Conservation (phyloP, 345 rosid genomes). For the Aurinia saxatilis region DNA sequence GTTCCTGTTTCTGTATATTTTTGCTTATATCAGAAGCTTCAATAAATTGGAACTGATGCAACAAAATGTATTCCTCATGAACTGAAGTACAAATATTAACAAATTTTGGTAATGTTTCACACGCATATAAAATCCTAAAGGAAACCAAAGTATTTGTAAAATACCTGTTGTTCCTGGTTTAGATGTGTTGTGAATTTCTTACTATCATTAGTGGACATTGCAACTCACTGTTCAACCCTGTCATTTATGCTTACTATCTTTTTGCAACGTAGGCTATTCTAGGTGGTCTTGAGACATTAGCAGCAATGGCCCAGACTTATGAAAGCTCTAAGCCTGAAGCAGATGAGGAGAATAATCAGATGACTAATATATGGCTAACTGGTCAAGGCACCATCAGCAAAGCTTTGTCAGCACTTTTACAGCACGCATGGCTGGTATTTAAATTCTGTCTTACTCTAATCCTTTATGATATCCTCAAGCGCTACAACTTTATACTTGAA, state of each 20-base stretch:
- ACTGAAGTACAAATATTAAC: not conserved
- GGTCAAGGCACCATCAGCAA: slow-evolving; percentile 56
- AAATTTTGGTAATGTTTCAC: not conserved
- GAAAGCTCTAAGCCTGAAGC: slow-evolving; percentile 50
- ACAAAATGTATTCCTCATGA: not conserved
- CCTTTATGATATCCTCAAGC: not conserved
- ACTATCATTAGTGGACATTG: not conserved
- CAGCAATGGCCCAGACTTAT: slow-evolving; percentile 66
- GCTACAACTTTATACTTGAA: not conserved
- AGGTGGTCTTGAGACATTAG: slow-evolving; percentile 60
- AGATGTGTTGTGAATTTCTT: not conserved
- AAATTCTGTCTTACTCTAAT: slow-evolving; percentile 18
- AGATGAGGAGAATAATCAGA: slow-evolving; percentile 33
- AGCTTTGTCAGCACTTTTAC: slow-evolving; percentile 62
- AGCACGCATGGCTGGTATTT: slow-evolving; percentile 59
- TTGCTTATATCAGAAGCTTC: not conserved
- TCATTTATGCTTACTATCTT: slow-evolving; percentile 1
- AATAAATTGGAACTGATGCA: slow-evolving; percentile 8
- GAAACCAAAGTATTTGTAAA: not conserved
- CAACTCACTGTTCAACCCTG: not conserved
- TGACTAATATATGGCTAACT: slow-evolving; percentile 39
- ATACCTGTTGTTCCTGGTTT: not conserved
- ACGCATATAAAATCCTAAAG: slow-evolving; percentile 2
- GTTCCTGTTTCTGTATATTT: slow-evolving; percentile 5
- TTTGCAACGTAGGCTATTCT: slow-evolving; percentile 50